Evolutionary conservation across 768 basidiomycete species (phyloP), one percentile per base, ranked within the genome.

Genomic region (Cystoderma amianthinum): DNA sequence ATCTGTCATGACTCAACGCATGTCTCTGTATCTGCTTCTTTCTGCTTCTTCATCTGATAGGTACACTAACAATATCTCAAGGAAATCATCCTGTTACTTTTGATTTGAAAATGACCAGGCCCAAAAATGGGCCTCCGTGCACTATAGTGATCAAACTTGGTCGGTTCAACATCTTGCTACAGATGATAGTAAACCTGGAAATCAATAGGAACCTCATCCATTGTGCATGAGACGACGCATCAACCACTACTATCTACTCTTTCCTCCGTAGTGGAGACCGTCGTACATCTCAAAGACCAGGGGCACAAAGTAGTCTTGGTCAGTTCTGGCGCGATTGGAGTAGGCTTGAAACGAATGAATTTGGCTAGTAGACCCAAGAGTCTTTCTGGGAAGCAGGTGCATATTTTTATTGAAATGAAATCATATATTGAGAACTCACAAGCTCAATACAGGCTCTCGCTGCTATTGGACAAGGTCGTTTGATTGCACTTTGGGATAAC

Each of bases 401-500:
- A 25, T 32, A 9, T 30, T 15, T 10, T 6, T 38, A 10, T 19
- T 40, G 13, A n/a, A n/a, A 20, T 12, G 7, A 30, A 7, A 15
- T 6, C 11, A 16, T 40, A 40, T 10, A 22, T 7, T 25, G 39
- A 20, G 13, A 9, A 18, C 17, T 11, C 10, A 36, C 17, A 10
- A 15, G 20, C 25, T 7, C 6, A 22, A 11, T 19, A 18, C 51
- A 96, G 91, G 96, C 96, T 9, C 66, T 98, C 37, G 95, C 95
- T 22, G 95, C 96, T 0, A 92, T 98, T 37, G 96, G 96, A 1
- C 96, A 99, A 66, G 94, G 96, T 6, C 71, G 96, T 42, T 72
- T 99, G 18, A 98, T 98, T 43, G 94, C 92, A 0, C 67, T 99
- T 9, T 99, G 90, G 89, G 96, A 99, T 57, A 93, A 96, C 58